Conservation (phyloP, 2,329 filamentous ascomycete genomes). For the Pestalotiopsis sp. region DNA sequence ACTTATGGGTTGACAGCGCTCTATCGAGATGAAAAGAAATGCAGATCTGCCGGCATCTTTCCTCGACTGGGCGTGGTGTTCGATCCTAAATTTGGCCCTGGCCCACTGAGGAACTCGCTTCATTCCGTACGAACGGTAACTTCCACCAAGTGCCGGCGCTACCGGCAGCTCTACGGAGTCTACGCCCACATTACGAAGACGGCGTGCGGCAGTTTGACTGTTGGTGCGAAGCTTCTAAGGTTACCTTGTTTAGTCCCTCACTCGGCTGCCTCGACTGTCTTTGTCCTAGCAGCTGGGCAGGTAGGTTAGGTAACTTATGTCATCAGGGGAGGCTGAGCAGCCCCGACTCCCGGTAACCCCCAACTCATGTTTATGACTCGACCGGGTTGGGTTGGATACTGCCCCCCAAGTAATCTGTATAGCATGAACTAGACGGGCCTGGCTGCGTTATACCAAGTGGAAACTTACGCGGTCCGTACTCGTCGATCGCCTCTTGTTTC, state of each 20-base stretch:
- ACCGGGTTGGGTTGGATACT: neutral
- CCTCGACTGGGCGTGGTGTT: neutral
- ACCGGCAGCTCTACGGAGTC: neutral
- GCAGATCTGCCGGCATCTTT: neutral
- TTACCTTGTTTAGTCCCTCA: neutral
- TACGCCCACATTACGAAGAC: neutral
- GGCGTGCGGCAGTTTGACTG: no score
- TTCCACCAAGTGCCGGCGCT: neutral
- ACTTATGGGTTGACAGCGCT: neutral
- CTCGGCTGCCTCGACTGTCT: neutral
- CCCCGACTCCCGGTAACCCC: neutral
- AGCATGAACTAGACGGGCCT: neutral
- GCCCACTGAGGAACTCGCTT: neutral
- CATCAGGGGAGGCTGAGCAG: neutral
- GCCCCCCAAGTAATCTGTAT: neutral
- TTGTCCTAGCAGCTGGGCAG: neutral
- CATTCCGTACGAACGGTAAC: neutral
- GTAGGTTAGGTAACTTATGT: neutral
- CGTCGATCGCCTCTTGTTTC: conserved; percentile 22
- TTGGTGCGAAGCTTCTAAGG: no score
- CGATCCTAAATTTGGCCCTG: neutral
- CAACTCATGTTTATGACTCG: neutral
- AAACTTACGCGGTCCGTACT: neutral
- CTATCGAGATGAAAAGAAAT: neutral
- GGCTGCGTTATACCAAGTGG: neutral